Evolutionary conservation across 2,329 filamentous ascomycete genomes (phyloP), one percentile per base, ranked within the genome.

Genomic region (Raffaelea albimanens): DNA sequence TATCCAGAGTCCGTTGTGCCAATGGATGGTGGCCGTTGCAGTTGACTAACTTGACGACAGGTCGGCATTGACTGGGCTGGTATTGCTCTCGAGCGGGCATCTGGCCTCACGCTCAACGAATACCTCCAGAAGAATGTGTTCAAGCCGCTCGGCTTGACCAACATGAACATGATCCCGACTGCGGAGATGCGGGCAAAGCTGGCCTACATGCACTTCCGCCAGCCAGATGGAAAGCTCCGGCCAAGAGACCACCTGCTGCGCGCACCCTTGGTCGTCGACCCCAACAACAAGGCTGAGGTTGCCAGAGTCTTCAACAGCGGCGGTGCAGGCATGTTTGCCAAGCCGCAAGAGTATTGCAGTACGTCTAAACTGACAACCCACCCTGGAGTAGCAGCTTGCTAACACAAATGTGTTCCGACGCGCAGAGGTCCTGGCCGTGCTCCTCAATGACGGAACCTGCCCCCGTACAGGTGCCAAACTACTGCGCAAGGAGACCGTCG

Each of bases 401-500:
- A n/a, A n/a, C n/a, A n/a, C n/a, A n/a, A n/a, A n/a, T n/a, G n/a
- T n/a, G n/a, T n/a, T n/a, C n/a, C n/a, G n/a, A n/a, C n/a, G n/a
- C n/a, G n/a, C n/a, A 75, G 71, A 76, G 53, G 70, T 83, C 47
- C 69, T 85, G 11, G 71, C 76, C 0, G 67, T 69, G 0, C 62
- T 85, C 2, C 63, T 84, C 40, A 84, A 84, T 56, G 66, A 80
- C 52, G 81, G 81, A 47, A 72, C 64, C 0, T 76, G 69, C n/a
- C 73, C 80, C 0, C 68, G 56, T 1, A 83, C 76, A 0, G 70
- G 72, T 2, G 59, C 60, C 0, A 63, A 66, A 43, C 70, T 85
- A 40, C 65, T 85, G 18, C 63, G 67, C 31, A 63, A 69, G 18
- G 65, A 70, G 31, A 81, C 78, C 0, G 72, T 85, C 2, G 67